These are phyloP conservation scores for Aotearoamyces nothofagi DNA, from an alignment of 2,329 filamentous ascomycete genomes.

Conservation along the genomic window DNA sequence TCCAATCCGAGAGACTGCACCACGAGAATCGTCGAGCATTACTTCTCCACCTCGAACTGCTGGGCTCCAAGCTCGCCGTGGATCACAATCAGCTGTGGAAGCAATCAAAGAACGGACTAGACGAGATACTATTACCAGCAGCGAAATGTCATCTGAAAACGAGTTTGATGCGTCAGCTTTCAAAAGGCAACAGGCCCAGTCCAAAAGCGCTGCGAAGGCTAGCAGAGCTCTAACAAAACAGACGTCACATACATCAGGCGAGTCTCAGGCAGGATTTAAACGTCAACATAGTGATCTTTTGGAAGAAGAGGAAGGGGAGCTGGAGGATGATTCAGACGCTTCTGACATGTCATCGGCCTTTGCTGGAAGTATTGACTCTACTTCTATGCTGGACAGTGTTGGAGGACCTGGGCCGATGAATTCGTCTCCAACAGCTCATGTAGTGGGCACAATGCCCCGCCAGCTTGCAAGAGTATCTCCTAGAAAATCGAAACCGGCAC, in stretches of 20 bases:
- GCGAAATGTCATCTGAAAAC: slow-evolving; percentile 71
- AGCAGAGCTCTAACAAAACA: slow-evolving; percentile 36
- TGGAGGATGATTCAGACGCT: slow-evolving; percentile 43
- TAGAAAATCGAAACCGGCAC: slow-evolving; percentile 41
- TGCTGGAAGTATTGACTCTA: slow-evolving; percentile 52
- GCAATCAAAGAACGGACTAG: slow-evolving; percentile 54
- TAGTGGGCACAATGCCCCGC: slow-evolving; percentile 48
- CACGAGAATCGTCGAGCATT: slow-evolving; percentile 46
- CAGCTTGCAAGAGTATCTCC: slow-evolving; percentile 47
- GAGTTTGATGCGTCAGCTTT: slow-evolving; percentile 56
- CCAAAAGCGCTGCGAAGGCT: slow-evolving; percentile 38
- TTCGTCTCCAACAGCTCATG: slow-evolving; percentile 36
- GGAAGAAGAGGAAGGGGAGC: slow-evolving; percentile 27
- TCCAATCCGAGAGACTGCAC: slow-evolving; percentile 54
- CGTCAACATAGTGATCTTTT: slow-evolving; percentile 27
- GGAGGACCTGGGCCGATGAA: slow-evolving; percentile 36
- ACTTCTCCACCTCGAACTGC: slow-evolving; percentile 52
- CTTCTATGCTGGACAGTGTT: slow-evolving; percentile 52
- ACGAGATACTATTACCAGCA: slow-evolving; percentile 66
- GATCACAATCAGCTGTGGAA: slow-evolving; percentile 58
- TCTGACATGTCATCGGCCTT: slow-evolving; percentile 52
- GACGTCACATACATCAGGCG: too few species aligned
- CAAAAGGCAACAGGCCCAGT: slow-evolving; percentile 45
- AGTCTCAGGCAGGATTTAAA: slow-evolving; percentile 23
- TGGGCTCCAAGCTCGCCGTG: slow-evolving; percentile 34